Evolutionary conservation across 805 yeast genomes (phyloP).

Genomic region (Groenewaldozyma tartarivorans): DNA sequence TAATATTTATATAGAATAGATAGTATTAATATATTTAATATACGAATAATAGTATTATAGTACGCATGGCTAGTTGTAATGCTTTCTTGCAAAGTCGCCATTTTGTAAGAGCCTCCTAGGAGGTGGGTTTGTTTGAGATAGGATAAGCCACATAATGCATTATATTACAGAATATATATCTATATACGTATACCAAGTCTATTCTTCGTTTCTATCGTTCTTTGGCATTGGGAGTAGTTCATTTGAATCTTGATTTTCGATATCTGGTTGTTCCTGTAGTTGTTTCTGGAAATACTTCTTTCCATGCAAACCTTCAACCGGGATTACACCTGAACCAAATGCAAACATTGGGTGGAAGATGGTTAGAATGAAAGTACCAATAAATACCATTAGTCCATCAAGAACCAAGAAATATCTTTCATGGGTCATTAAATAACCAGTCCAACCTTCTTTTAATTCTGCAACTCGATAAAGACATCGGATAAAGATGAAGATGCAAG

Average conservation of each 20-base stretch:
- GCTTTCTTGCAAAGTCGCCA: too few relatives aligned
- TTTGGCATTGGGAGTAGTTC: too few relatives aligned
- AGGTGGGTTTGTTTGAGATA: too few relatives aligned
- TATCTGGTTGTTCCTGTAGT: too few relatives aligned
- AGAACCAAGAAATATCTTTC: slow-evolving; percentile 51
- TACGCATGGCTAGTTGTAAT: too few relatives aligned
- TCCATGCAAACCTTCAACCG: slow-evolving; percentile 13
- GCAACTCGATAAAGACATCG: slow-evolving; percentile 60
- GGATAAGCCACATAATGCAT: too few relatives aligned
- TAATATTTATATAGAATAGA: too few relatives aligned
- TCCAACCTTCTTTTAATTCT: slow-evolving; percentile 68
- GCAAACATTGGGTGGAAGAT: slow-evolving; percentile 57
- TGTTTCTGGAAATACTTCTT: neutral
- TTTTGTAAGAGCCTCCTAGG: too few relatives aligned
- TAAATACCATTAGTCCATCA: slow-evolving; percentile 53
- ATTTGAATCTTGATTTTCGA: too few relatives aligned
- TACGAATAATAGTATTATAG: too few relatives aligned
- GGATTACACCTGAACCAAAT: slow-evolving; percentile 30
- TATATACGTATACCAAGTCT: slow-evolving; percentile 3
- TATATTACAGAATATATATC: neutral
- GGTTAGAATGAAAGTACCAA: slow-evolving; percentile 40
- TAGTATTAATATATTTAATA: too few relatives aligned
- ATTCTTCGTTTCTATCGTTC: too few relatives aligned
- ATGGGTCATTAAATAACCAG: slow-evolving; percentile 51
- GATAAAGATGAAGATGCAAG: slow-evolving; percentile 25